A percentile compares a stretch with the other conserved stretches of the same genome.
Evolutionary conservation across 495 filamentous ascomycete genomes (phyloP).

Genomic region (Penicillium goetzii): DNA sequence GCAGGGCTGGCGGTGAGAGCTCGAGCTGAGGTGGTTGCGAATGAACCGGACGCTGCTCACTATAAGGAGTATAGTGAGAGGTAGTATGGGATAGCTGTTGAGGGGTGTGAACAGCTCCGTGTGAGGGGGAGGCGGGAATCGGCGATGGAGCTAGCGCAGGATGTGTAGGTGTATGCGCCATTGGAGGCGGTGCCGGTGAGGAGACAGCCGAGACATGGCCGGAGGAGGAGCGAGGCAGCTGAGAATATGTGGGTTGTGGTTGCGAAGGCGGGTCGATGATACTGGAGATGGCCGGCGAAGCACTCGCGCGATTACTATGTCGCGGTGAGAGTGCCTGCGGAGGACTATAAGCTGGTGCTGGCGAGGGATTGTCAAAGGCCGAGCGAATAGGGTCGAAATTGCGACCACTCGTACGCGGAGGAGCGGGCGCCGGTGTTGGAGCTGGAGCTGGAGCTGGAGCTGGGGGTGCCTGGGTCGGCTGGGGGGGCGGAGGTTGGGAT

Average conservation of each 20-base stretch:
- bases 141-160: conserved; percentile 36
- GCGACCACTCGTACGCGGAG: conserved; percentile 65
- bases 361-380: conserved; percentile 63
- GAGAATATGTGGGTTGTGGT: conserved; percentile 38
- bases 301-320: conserved; percentile 69
- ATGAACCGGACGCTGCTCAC: conserved; percentile 27
- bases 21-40: conserved; percentile 30
- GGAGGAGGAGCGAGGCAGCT: conserved; percentile 39
- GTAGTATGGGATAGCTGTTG: conserved; percentile 31
- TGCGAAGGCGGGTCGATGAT: conserved; percentile 75
- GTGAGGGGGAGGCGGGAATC: conserved; percentile 31
- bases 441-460: background rate
- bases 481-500: conserved; percentile 46
- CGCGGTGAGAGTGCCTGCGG: conserved; percentile 41
- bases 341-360: conserved; percentile 53
- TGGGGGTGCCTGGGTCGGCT: conserved; percentile 28
- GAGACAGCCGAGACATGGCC: conserved; percentile 36
- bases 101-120: conserved; percentile 27
- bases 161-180: conserved; percentile 31
- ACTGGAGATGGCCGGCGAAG: conserved; percentile 87
- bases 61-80: conserved; percentile 36
- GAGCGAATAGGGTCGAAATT: conserved; percentile 87
- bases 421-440: background rate
- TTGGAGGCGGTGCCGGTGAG: conserved; percentile 35
- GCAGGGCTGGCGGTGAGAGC: conserved; percentile 26